These are phyloP conservation scores for Babesia bigemina DNA, from an alignment of 169 alveolate genomes.

Conservation along the genomic window DNA sequence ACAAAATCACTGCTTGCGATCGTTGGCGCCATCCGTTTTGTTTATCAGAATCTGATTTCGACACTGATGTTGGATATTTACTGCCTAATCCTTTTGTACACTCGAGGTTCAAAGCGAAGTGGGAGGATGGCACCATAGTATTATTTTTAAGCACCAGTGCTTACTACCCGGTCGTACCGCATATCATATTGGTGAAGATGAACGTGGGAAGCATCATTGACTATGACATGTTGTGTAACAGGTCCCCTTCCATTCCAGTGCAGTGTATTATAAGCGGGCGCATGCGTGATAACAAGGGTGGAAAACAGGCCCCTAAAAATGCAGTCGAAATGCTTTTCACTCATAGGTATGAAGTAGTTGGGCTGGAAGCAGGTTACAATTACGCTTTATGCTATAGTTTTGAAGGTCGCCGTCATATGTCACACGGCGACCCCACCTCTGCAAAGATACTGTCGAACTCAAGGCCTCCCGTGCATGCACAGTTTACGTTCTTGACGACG, in stretches of 20 bases:
- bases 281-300: neutral
- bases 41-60: conserved; percentile 46
- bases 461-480: neutral
- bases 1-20: conserved; percentile 38
- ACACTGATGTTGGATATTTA: conserved; percentile 18
- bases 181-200: conserved; percentile 24
- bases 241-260: conserved; percentile 1
- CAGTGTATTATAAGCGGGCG: neutral
- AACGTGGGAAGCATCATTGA: conserved; percentile 8
- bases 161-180: conserved; percentile 1
- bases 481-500: conserved; percentile 32
- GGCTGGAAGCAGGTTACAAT: conserved; percentile 23
- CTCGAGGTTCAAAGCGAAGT: conserved; percentile 4
- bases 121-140: conserved; percentile 11
- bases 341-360: conserved; percentile 7
- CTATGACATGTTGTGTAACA: conserved; percentile 43
- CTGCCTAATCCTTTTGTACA: conserved; percentile 26
- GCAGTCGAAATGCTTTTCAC: neutral
- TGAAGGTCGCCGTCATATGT: neutral
- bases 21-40: conserved; percentile 57
- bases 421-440: neutral
- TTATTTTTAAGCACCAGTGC: conserved; percentile 6
- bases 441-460: neutral
- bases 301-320: neutral
- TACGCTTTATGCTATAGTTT: conserved; percentile 39